Evolutionary conservation across 2,329 filamentous ascomycete genomes (phyloP), one percentile per base, ranked within the genome.

Genomic region (Nannizzia gypsea): DNA sequence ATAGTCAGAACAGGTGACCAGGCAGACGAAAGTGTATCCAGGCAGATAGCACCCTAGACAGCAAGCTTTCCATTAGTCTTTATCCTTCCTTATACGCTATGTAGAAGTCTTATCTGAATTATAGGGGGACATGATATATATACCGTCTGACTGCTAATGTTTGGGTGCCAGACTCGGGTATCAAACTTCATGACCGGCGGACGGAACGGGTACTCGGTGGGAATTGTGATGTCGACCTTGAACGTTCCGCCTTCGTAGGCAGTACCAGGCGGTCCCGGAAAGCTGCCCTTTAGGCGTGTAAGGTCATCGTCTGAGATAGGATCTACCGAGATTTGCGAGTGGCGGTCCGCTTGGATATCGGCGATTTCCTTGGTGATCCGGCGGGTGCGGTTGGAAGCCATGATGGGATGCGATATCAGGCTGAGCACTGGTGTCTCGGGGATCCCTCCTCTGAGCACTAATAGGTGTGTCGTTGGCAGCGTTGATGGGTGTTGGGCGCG

Each of bases 1-100:
- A 99, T 92, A 13, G 92, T 99, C 63, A 96, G 82, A 24, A 99
- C 91, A 0, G 93, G 93, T 4, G 92, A 96, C 93, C 93, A 99
- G 66, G 88, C 90, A 11, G 83, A 83, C 8, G 88, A 86, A 15
- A 99, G 82, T 0, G 91, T 97, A 71, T 99, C 93, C 59, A 99
- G 84, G 70, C 93, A 99, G 72, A 99, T 99, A 26, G 91, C 92
- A 60, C 93, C 93, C 90, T 97, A 63, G 9, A 17, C 17, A 48
- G 24, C 40, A 56, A 15, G 2, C 44, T 11, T 48, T 28, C 46
- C 9, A 15, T 38, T 22, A 22, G 36, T 9, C 9, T 36, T 36
- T 36, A 2, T 36, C 31, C 13, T 34, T 6, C 31, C 6, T 36
- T 1, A 36, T 36, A 13, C 13, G 9, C 9, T 36, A 36, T 11